phyloP scores from a whole-genome alignment of 176 grass and related monocot species.

The Leersia perrieri region DNA sequence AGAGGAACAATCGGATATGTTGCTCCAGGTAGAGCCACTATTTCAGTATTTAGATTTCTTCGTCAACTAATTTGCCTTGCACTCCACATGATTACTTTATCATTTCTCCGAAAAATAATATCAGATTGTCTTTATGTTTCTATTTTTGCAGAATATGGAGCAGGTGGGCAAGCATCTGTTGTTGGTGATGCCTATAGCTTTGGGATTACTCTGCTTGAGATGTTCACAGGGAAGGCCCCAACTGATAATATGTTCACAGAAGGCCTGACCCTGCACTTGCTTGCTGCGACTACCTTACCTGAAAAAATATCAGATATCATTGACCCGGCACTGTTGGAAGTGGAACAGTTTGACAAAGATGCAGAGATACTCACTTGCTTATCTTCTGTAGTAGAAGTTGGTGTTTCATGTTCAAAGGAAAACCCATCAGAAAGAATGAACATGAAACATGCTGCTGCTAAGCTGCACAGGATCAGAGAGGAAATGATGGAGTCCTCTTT shows the following conservation, averaged over 20 bases:
- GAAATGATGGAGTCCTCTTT: not conserved
- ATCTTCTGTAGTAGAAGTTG: slow-evolving; percentile 9
- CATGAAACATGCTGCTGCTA: not conserved
- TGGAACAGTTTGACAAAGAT: not conserved
- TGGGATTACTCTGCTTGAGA: slow-evolving; percentile 43
- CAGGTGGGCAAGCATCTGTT: slow-evolving; percentile 1
- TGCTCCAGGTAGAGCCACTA: slow-evolving; percentile 30
- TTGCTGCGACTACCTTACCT: slow-evolving; percentile 22
- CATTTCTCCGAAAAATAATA: not conserved
- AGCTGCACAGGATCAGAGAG: slow-evolving; percentile 25
- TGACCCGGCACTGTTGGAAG: not conserved
- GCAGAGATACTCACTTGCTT: not conserved
- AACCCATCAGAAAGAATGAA: slow-evolving; percentile 13
- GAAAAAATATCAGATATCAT: slow-evolving; percentile 29
- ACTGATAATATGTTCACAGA: slow-evolving; percentile 36
- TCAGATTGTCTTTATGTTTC: not conserved
- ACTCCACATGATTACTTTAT: not conserved
- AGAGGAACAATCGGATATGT: slow-evolving; percentile 34
- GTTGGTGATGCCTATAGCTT: slow-evolving; percentile 48
- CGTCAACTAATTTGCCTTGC: not conserved
- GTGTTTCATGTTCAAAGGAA: slow-evolving; percentile 29
- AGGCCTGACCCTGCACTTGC: slow-evolving; percentile 7
- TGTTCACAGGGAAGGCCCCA: slow-evolving; percentile 44
- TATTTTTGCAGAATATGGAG: slow-evolving; percentile 39
- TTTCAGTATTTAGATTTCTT: not conserved